Base-by-base conservation (phyloP, 2,329 filamentous ascomycete genomes). In the Aspergillus pseudoviridinutans region DNA sequence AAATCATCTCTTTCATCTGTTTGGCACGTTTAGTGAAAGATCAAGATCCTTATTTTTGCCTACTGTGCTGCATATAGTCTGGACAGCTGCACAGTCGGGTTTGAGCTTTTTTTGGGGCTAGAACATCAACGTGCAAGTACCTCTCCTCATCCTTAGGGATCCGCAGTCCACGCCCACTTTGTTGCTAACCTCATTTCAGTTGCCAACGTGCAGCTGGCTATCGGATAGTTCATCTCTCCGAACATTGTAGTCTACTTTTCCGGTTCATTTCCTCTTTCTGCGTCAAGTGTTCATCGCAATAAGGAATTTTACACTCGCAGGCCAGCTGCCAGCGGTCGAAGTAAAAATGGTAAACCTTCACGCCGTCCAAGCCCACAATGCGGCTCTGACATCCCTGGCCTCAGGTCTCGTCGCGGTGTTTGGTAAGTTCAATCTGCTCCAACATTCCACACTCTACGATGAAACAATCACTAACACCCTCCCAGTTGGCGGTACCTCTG, bases 401-500 rank as follows among this genome's bases (percentile, higher is more conserved):
- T 50, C 61, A 6, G 56, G 60, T 47, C 60, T 62, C 35, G 57
- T 62, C 42, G 63, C 57, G 17, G 61, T 65, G 25, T 65, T 65
- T 52, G 59, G 62, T 63, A 58, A 38, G 54, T 55, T 25, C 28
- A 53, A 49, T 47, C 44, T 25, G 5, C 17, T 29, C 17, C 7
- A 55, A 8, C 12, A 50, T 46, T 29, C 35, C 22, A 12, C 51
- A 1, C 4, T 14, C 32, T 46, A 53, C 12, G 7, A 17, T 8
- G 5, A n/a, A 49, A 6, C 47, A n/a, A 49, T 27, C 50, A 51
- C 44, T 50, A 38, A 41, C 17, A 38, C 32, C 22, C 29, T 22
- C 12, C 22, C 50, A 66, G 64, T 81, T 3, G 81, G 82, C 49
- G 82, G 77, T 42, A 85, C 81, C 1, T 76, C 76, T 27, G 82